These are phyloP conservation scores for Lablab purpureus DNA, from an alignment of 306 rosid species.

Conservation along the genomic window DNA sequence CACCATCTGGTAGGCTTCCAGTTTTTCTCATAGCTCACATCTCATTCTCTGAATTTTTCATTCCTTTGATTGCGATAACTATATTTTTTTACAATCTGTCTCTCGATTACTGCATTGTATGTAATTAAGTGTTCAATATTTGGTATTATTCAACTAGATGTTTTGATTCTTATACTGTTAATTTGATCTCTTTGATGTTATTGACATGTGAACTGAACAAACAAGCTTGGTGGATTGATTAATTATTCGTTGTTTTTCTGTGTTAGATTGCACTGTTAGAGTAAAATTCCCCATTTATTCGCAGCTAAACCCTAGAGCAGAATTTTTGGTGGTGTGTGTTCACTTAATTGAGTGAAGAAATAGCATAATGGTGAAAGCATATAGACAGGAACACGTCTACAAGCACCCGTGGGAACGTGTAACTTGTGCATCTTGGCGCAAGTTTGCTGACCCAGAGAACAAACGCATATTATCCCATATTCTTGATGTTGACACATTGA, in stretches of 20 bases:
- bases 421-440: conserved; percentile 91
- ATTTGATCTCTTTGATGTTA: neutral
- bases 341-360: conserved; percentile 36
- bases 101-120: neutral
- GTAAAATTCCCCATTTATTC: neutral
- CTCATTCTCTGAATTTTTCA: neutral
- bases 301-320: neutral
- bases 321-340: neutral
- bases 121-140: neutral
- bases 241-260: neutral
- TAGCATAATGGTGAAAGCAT: conserved; percentile 75
- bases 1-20: neutral
- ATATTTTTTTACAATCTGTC: neutral
- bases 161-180: no score
- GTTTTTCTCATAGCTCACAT: neutral
- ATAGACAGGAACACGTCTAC: conserved; percentile 79
- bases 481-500: conserved; percentile 87
- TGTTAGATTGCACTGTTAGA: neutral
- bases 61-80: neutral
- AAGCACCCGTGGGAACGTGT: conserved; percentile 98
- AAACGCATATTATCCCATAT: conserved; percentile 75
- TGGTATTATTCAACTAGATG: no score
- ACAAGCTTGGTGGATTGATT: neutral
- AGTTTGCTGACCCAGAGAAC: conserved; percentile 85
- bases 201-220: neutral